These are phyloP conservation scores for Paramecium primaurelia DNA, from an alignment of 73 alveolate species.

Conservation along the genomic window DNA sequence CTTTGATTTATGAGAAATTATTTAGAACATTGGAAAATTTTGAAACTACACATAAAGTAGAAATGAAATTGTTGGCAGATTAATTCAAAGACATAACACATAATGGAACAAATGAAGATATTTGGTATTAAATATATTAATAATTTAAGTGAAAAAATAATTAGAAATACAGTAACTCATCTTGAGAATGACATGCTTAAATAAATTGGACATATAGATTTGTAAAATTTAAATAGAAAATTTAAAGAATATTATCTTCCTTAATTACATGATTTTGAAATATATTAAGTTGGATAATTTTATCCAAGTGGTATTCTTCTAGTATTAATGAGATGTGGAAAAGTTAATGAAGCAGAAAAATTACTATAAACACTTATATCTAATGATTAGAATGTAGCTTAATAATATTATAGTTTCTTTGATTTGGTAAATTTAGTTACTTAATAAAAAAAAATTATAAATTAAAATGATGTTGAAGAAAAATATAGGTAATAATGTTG, in stretches of 20 bases:
- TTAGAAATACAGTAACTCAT: not conserved
- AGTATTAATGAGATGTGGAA: constrained; percentile 26
- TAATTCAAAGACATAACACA: not conserved
- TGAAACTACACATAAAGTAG: not conserved
- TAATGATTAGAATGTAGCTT: not conserved
- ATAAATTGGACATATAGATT: not conserved
- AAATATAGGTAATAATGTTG: not conserved
- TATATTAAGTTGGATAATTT: not conserved
- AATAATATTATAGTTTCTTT: not conserved
- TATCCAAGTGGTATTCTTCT: constrained; percentile 22
- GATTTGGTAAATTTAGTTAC: not conserved
- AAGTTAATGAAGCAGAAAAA: not conserved
- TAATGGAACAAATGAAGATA: not conserved
- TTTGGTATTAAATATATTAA: not conserved
- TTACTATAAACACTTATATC: not conserved
- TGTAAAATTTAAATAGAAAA: not conserved
- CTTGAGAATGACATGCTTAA: not conserved
- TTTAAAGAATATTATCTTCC: constrained; percentile 14
- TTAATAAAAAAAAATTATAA: not conserved
- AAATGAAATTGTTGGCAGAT: constrained; percentile 8
- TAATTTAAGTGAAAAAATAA: not conserved
- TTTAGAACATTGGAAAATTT: not conserved
- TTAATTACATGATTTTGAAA: not conserved
- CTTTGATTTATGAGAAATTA: not conserved
- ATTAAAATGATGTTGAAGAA: not conserved